phyloP scores from a whole-genome alignment of 1,284 basidiomycete genomes.

The Rhodotorula sp. region DNA sequence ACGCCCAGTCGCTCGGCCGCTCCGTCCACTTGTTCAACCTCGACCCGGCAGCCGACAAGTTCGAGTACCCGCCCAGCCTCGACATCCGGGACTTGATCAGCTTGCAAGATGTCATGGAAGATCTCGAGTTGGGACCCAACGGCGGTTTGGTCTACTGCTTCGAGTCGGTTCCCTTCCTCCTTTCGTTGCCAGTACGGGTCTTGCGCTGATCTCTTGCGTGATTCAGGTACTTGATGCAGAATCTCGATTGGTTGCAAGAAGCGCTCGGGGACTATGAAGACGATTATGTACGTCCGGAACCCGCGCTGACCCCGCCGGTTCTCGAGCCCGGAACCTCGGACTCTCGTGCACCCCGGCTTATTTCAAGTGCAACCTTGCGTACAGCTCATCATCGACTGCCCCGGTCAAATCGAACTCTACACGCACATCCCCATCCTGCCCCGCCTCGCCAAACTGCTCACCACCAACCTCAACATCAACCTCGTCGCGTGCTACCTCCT shows the following conservation, averaged over 20 bases:
- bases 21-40: constrained; percentile 93
- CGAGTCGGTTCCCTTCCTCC: constrained; percentile 69
- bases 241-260: constrained; percentile 99
- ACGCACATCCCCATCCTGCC: constrained; percentile 97
- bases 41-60: constrained; percentile 92
- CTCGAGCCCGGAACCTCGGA: background rate
- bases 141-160: constrained; percentile 98
- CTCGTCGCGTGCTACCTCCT: constrained; percentile 85
- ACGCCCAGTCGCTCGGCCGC: constrained; percentile 79
- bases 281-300: constrained; percentile 65
- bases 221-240: constrained; percentile 85
- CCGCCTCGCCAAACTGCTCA: constrained; percentile 67
- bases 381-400: constrained; percentile 88
- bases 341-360: background rate
- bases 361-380: background rate
- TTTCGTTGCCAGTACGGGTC: no score
- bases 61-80: constrained; percentile 86
- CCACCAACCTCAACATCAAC: constrained; percentile 67
- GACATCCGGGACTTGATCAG: constrained; percentile 94
- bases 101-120: constrained; percentile 93
- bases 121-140: constrained; percentile 93
- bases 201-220: no score
- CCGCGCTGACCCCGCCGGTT: background rate
- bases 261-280: constrained; percentile 91
- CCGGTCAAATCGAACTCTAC: constrained; percentile 98